These are phyloP conservation scores for Candida loeiensis DNA, from an alignment of 805 yeast genomes.

Conservation along the genomic window DNA sequence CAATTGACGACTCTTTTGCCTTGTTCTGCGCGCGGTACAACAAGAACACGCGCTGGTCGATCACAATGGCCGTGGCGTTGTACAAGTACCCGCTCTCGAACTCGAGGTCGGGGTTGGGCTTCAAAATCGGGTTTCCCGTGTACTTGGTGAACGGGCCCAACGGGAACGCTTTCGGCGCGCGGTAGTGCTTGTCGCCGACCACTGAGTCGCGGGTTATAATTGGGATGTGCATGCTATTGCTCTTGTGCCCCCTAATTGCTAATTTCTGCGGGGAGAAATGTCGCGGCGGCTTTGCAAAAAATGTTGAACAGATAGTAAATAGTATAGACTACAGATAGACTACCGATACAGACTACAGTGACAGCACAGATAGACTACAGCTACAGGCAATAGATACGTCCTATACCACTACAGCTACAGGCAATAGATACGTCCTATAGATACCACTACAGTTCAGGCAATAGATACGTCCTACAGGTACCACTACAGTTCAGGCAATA, in stretches of 20 bases:
- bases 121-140: slow-evolving; percentile 34
- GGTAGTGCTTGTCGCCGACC: slow-evolving; percentile 31
- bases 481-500: background rate
- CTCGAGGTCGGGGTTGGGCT: slow-evolving; percentile 34
- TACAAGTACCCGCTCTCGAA: slow-evolving; percentile 39
- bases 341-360: background rate
- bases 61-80: slow-evolving; percentile 42
- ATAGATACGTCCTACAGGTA: background rate
- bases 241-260: background rate
- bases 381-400: background rate
- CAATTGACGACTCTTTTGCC: slow-evolving; percentile 31
- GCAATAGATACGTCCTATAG: background rate
- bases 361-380: background rate
- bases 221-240: slow-evolving; percentile 34
- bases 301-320: slow-evolving; percentile 2
- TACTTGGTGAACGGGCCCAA: slow-evolving; percentile 40
- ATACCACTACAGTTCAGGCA: background rate
- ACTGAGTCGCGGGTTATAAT: slow-evolving; percentile 20
- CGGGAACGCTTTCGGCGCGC: slow-evolving; percentile 35
- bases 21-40: slow-evolving; percentile 39
- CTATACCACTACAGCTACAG: background rate
- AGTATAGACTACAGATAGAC: background rate
- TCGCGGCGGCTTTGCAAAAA: slow-evolving; percentile 2
- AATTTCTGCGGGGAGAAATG: slow-evolving; percentile 1
- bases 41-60: slow-evolving; percentile 34